Conservation (phyloP, 2,329 filamentous ascomycete genomes). For the Uncinocarpus reesii region DNA sequence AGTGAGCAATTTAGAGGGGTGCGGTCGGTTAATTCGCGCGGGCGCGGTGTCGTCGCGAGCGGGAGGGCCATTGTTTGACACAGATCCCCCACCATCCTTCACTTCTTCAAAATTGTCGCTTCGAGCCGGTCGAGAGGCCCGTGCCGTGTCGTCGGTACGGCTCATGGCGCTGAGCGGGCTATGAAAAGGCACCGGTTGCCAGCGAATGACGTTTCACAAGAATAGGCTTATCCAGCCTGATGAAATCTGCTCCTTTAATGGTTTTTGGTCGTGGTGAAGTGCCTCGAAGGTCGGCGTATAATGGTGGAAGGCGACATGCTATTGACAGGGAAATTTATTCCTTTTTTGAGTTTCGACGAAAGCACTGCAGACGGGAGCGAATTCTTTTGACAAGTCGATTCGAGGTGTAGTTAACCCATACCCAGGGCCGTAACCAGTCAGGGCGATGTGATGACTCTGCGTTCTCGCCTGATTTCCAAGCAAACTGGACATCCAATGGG, state of each 20-base stretch:
- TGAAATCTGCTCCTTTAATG: constrained; percentile 1
- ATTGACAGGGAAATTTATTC: background rate
- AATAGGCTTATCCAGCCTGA: constrained; percentile 4
- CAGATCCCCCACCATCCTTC: constrained; percentile 24
- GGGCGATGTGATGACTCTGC: constrained; percentile 4
- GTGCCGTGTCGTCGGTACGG: constrained; percentile 31
- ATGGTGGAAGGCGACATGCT: constrained; percentile 15
- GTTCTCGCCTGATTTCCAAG: constrained; percentile 12
- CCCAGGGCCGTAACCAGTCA: constrained; percentile 5
- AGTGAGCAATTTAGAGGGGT: constrained; percentile 26
- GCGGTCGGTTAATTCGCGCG: constrained; percentile 21
- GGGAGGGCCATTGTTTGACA: constrained; percentile 22
- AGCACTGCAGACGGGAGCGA: background rate
- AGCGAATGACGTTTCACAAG: constrained; percentile 12
- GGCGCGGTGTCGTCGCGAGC: constrained; percentile 24
- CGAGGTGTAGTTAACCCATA: constrained; percentile 1
- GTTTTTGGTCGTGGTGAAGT: constrained; percentile 7
- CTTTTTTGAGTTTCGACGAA: constrained; percentile 1
- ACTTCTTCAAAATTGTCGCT: constrained; percentile 26
- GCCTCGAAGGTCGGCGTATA: constrained; percentile 10
- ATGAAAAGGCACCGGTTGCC: too few species aligned
- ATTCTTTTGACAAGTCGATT: background rate
- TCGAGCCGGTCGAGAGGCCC: constrained; percentile 26
- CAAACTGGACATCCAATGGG: constrained; percentile 11
- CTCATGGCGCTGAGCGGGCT: too few species aligned